Percentiles rank a stretch among this genome's conserved stretches.
phyloP scores from a whole-genome alignment of 164 flowering plant genomes.

The Aristolochia contorta region DNA sequence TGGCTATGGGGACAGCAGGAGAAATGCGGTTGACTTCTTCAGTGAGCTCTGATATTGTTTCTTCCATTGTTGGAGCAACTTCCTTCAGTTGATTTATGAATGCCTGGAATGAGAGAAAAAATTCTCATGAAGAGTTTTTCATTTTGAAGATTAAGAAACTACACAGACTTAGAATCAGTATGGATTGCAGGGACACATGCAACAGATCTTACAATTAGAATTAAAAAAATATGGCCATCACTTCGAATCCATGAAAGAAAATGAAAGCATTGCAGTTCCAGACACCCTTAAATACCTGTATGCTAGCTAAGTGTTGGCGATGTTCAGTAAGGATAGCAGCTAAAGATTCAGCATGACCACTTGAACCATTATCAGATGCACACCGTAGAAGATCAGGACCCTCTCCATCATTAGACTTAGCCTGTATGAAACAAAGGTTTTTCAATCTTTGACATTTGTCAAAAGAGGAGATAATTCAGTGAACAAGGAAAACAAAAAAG shows the following conservation, averaged over 20 bases:
- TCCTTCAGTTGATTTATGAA: constrained; percentile 89
- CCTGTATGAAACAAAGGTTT: constrained; percentile 28
- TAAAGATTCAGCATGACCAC: constrained; percentile 91
- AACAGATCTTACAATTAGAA: neutral
- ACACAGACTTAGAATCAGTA: no score
- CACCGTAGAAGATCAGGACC: constrained; percentile 87
- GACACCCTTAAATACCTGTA: constrained; percentile 47
- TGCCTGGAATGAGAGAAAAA: constrained; percentile 37
- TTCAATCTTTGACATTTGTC: neutral
- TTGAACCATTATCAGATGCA: constrained; percentile 48
- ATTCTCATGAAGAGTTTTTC: neutral
- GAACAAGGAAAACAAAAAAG: neutral
- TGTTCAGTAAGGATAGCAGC: constrained; percentile 88
- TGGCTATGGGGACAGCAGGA: constrained; percentile 33
- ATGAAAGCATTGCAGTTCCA: neutral
- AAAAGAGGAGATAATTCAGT: neutral
- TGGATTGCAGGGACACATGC: no score
- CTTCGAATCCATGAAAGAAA: neutral
- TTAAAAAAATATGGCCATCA: neutral
- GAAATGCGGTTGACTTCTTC: constrained; percentile 70
- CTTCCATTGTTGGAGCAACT: constrained; percentile 76
- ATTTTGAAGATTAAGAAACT: no score
- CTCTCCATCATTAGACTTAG: constrained; percentile 92
- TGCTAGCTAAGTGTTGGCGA: constrained; percentile 89
- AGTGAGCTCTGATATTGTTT: constrained; percentile 71